These are phyloP conservation scores for Aureobasidium sp. DNA, from an alignment of 2,329 filamentous ascomycete species.

Conservation along the genomic window DNA sequence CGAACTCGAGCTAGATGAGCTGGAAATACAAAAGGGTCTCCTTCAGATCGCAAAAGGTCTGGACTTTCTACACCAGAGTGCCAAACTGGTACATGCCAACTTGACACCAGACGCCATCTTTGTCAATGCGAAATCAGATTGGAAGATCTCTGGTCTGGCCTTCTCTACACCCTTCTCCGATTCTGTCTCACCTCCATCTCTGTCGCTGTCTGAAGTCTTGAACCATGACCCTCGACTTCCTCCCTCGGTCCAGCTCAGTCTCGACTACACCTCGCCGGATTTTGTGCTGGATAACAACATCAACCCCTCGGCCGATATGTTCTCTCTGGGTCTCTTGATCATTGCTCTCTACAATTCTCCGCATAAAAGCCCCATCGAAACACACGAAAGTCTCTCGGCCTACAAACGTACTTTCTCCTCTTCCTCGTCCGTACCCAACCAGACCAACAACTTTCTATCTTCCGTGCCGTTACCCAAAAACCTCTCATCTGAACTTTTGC, in stretches of 20 bases:
- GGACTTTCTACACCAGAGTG: conserved; percentile 92
- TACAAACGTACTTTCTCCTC: conserved; percentile 80
- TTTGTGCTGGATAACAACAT: conserved; percentile 88
- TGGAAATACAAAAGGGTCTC: conserved; percentile 95
- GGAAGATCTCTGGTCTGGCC: conserved; percentile 93
- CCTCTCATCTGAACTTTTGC: conserved; percentile 65
- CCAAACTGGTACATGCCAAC: conserved; percentile 87
- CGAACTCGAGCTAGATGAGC: conserved; percentile 88
- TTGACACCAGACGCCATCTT: conserved; percentile 88
- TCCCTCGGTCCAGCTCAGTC: conserved; percentile 71
- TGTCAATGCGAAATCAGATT: conserved; percentile 95
- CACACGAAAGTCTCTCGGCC: conserved; percentile 67
- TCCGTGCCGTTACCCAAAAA: conserved; percentile 73
- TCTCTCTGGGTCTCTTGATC: conserved; percentile 81
- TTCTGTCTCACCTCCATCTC: conserved; percentile 54
- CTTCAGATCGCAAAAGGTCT: conserved; percentile 88
- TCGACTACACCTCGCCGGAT: conserved; percentile 92
- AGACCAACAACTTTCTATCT: conserved; percentile 75
- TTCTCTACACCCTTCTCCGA: conserved; percentile 73
- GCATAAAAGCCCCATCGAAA: conserved; percentile 76
- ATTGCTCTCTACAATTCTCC: conserved; percentile 92
- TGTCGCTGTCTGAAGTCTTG: conserved; percentile 72
- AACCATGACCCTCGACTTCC: conserved; percentile 81
- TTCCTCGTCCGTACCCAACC: conserved; percentile 67
- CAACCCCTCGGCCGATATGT: conserved; percentile 79